These are phyloP conservation scores for Mycena metata DNA, from an alignment of 768 basidiomycete genomes.

Conservation along the genomic window DNA sequence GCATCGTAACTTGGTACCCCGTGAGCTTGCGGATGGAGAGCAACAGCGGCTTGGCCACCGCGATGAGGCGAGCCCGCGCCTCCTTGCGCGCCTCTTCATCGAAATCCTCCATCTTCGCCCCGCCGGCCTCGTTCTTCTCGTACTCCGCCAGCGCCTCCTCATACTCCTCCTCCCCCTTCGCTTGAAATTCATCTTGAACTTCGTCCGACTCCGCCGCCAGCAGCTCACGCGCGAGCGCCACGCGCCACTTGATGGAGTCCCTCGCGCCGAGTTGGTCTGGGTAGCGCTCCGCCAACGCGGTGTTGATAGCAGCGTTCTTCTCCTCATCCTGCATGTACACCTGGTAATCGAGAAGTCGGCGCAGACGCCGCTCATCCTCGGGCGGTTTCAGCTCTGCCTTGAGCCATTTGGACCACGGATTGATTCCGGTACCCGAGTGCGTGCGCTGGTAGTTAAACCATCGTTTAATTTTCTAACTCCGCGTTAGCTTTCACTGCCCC, in stretches of 20 bases:
- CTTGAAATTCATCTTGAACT: background rate
- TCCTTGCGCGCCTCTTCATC: background rate
- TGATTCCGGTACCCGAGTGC: background rate
- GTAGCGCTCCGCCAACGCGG: background rate
- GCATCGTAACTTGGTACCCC: background rate
- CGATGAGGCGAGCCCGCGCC: background rate
- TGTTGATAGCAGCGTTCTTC: background rate
- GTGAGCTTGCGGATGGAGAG: background rate
- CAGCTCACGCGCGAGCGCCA: background rate
- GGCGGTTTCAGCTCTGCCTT: background rate
- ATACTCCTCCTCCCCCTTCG: background rate
- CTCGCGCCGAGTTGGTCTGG: background rate
- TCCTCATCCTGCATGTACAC: background rate
- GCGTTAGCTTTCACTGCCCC: background rate
- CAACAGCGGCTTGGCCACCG: background rate
- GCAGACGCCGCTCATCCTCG: too few relatives aligned
- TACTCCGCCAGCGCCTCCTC: background rate
- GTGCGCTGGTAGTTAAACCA: too few relatives aligned
- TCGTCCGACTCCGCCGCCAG: background rate
- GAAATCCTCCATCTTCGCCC: background rate
- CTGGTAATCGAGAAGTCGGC: too few relatives aligned
- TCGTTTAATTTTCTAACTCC: slow-evolving; percentile 5
- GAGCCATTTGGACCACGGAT: background rate
- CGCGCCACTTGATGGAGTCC: background rate
- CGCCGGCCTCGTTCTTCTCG: too few relatives aligned